Base-by-base conservation (phyloP, 2,329 filamentous ascomycete genomes). In the Trichoderma sp. region DNA sequence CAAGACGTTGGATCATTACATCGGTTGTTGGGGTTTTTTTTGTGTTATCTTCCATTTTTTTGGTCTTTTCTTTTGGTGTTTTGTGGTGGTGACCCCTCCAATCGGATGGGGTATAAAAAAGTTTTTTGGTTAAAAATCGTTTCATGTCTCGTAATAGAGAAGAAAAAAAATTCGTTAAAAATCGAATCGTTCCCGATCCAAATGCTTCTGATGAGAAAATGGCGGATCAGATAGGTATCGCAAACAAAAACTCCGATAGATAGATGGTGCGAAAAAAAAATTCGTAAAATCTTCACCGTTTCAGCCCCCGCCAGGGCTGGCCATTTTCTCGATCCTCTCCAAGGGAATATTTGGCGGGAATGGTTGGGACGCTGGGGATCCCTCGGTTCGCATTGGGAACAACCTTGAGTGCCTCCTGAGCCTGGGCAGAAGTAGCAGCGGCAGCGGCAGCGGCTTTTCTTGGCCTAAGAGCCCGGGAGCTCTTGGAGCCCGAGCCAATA, bases 381-480 rank as follows among this genome's bases (percentile, higher is more conserved):
- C 82, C 83, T 39, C 80, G 78, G 70, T 85, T 84, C 56, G 74
- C 78, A 71, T 84, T 81, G 6, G 83, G 80, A 35, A 82, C 76
- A 35, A 83, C 78, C 29, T 78, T 77, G 60, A 84, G 74, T 35
- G 78, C 74, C 66, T 72, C 74, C 34, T 54, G 70, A 25, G 71
- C 71, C 39, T 69, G 75, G 61, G 67, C 69, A 17, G 73, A 70
- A 2, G 74, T 70, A 22, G 34, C 32, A 37, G 57, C 34, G 6
- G 59, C 34, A 37, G 35, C 37, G 15, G 56, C 15, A 52, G 59
- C 45, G 9, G 45, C n/a, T 9, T 57, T 65, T 15, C 76, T 72
- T 17, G 77, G 70, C 57, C 75, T 71, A 15, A 67, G 64, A 5
- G 5, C 54, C 6, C 75, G 72, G 7, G 71, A 70, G 37, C 71